Base-by-base conservation (phyloP, 108 stramenopile genomes). In the Nitzschia sp. region DNA sequence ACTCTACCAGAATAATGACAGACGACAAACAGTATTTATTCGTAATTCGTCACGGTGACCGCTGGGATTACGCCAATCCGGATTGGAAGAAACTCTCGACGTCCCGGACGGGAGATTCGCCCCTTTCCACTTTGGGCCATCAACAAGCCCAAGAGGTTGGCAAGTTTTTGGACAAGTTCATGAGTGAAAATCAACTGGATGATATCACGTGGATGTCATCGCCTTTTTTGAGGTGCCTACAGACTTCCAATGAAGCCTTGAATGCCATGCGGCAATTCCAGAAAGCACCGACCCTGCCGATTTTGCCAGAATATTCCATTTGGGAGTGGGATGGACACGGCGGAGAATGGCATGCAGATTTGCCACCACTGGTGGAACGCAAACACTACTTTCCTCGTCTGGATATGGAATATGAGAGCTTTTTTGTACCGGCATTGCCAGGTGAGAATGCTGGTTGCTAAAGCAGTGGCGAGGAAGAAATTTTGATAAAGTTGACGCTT, bases 11-110 rank as follows among this genome's bases (percentile, higher is more conserved):
- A 42, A 6, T 9, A 27, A 64, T 42, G 62, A 64, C 62, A 64
- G 4, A 64, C 45, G 45, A 45, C 27, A 26, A 24, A n/a, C 81
- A 85, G 36, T 67, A 80, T 35, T 49, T 85, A 11, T 79, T 73
- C 30, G 45, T 93, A n/a, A 75, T 94, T 42, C 88, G 92, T 9
- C 92, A 94, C 61, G 92, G 92, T 24, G 92, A 90, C 78, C 87
- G 92, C 8, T 87, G 82, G 86, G 92, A 93, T 62, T 90, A 90
- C 57, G 72, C 79, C 67, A 82, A 67, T 66, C 85, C 72, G 62
- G 79, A 78, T n/a, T 75, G 68, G 70, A 77, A 74, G 51, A 31
- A 63, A 65, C 24, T 34, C 24, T 31, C 64, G 1, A 73, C 73
- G 18, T 70, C 67, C 13, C 78, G 81, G 18, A 32, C 15, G 15